A percentile compares a stretch with the other conserved stretches of the same genome.
These are phyloP conservation scores for Climacium dendroides DNA, from an alignment of 225 moss, liverwort and hornwort genomes.

Conservation along the genomic window DNA sequence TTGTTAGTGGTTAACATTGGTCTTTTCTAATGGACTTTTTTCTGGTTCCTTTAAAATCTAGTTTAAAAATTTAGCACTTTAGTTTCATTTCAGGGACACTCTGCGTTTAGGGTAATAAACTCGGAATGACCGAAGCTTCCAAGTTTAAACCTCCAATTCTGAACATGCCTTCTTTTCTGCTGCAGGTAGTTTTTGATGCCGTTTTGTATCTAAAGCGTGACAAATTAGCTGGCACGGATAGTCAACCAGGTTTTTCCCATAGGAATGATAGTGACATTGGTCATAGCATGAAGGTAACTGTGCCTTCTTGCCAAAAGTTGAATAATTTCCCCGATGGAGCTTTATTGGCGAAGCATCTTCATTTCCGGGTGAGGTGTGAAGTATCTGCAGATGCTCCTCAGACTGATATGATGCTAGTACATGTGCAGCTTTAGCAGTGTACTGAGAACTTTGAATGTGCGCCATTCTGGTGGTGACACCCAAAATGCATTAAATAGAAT, in stretches of 20 bases:
- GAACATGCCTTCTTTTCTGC: not conserved
- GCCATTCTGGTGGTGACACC: not conserved
- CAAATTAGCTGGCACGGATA: not conserved
- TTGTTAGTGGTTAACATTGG: not conserved
- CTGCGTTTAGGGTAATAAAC: not conserved
- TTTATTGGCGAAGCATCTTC: slow-evolving; percentile 28
- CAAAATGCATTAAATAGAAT: not conserved
- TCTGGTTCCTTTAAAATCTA: not conserved
- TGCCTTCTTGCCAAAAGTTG: not conserved
- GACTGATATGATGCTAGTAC: slow-evolving; percentile 20
- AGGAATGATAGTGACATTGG: not conserved
- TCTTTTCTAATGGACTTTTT: not conserved
- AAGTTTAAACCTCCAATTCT: not conserved
- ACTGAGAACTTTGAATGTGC: not conserved
- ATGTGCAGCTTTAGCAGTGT: slow-evolving; percentile 19
- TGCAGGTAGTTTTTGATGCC: slow-evolving; percentile 52
- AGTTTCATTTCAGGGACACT: not conserved
- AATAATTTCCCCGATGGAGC: not conserved
- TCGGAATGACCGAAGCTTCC: not conserved
- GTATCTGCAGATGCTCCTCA: slow-evolving; percentile 20
- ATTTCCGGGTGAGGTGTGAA: slow-evolving; percentile 30
- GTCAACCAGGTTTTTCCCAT: not conserved
- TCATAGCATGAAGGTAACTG: not conserved
- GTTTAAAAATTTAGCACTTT: not conserved
- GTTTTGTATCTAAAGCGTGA: slow-evolving; percentile 38